Conservation (phyloP, 1,284 basidiomycete genomes). For the Abortiporus biennis region DNA sequence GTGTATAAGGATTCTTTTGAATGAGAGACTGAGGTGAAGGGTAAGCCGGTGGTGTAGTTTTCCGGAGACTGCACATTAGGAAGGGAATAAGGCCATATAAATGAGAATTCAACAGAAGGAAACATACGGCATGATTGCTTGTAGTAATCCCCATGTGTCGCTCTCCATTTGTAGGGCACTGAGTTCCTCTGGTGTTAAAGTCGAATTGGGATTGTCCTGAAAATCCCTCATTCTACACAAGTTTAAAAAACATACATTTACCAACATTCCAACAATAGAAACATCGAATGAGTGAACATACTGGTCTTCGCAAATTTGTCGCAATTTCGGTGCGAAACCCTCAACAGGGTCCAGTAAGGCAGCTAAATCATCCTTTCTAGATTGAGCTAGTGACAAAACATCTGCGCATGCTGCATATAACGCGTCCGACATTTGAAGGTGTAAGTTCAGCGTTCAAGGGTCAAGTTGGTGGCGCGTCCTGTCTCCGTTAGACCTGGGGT, state of each 20-base stretch:
- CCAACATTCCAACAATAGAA: background rate
- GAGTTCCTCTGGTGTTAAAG: conserved; percentile 42
- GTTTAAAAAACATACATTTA: too few species aligned
- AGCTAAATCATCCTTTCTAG: conserved; percentile 52
- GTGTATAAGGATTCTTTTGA: conserved; percentile 69
- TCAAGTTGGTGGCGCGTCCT: too few species aligned
- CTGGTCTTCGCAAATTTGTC: conserved; percentile 60
- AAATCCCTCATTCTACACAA: conserved; percentile 50
- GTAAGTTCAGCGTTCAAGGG: too few species aligned
- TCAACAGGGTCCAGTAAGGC: conserved; percentile 55
- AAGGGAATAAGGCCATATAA: background rate
- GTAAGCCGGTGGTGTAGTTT: conserved; percentile 42
- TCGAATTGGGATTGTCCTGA: conserved; percentile 33
- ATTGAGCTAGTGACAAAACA: conserved; percentile 53
- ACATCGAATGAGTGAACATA: conserved; percentile 29
- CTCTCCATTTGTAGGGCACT: conserved; percentile 66
- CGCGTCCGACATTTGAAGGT: conserved; percentile 28
- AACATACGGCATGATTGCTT: conserved; percentile 64
- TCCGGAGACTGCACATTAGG: conserved; percentile 45
- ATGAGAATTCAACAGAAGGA: conserved; percentile 3
- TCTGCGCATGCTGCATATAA: conserved; percentile 60
- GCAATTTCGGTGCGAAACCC: conserved; percentile 65
- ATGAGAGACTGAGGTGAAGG: conserved; percentile 49
- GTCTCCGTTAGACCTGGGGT: too few species aligned
- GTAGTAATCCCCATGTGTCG: conserved; percentile 78